Evolutionary conservation across 2,329 filamentous ascomycete genomes (phyloP).

Genomic region (Stachybotrys echinatus): DNA sequence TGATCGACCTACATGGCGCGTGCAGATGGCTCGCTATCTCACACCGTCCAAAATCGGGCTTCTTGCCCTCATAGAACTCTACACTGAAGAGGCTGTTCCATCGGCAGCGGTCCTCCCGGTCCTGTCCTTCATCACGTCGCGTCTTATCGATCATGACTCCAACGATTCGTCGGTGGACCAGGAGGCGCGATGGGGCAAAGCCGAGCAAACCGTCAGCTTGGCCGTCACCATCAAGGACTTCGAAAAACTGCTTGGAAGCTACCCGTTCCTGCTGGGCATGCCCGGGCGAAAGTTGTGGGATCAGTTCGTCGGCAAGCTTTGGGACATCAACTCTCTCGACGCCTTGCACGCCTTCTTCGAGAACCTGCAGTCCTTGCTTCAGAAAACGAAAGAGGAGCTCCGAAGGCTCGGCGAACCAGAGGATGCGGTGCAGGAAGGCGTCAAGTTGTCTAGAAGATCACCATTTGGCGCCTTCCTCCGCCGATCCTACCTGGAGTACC

Average conservation of each 20-base stretch:
- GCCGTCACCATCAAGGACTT: constrained; percentile 53
- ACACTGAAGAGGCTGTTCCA: constrained; percentile 66
- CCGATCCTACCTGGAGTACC: constrained; percentile 72
- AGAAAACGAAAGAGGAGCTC: constrained; percentile 56
- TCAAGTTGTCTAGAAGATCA: constrained; percentile 66
- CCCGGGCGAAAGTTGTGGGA: constrained; percentile 86
- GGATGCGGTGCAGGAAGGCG: constrained; percentile 41
- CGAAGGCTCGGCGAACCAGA: constrained; percentile 46
- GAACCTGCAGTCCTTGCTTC: constrained; percentile 50
- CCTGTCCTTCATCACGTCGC: constrained; percentile 71
- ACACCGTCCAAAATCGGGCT: constrained; percentile 86
- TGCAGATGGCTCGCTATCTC: constrained; percentile 69
- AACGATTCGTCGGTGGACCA: constrained; percentile 20
- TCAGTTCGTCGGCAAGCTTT: constrained; percentile 72
- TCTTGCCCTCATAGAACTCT: constrained; percentile 75
- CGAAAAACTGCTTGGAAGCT: constrained; percentile 49
- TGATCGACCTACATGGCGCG: not conserved
- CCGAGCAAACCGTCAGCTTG: constrained; percentile 45
- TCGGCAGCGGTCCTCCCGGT: constrained; percentile 67
- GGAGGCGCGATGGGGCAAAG: constrained; percentile 37
- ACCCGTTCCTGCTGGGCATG: constrained; percentile 49
- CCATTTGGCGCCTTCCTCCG: constrained; percentile 79
- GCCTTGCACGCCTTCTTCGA: constrained; percentile 73
- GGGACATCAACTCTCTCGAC: constrained; percentile 79
- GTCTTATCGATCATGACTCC: constrained; percentile 50